Base-by-base conservation (phyloP, 306 rosid genomes). In the Phaseolus lunatus region DNA sequence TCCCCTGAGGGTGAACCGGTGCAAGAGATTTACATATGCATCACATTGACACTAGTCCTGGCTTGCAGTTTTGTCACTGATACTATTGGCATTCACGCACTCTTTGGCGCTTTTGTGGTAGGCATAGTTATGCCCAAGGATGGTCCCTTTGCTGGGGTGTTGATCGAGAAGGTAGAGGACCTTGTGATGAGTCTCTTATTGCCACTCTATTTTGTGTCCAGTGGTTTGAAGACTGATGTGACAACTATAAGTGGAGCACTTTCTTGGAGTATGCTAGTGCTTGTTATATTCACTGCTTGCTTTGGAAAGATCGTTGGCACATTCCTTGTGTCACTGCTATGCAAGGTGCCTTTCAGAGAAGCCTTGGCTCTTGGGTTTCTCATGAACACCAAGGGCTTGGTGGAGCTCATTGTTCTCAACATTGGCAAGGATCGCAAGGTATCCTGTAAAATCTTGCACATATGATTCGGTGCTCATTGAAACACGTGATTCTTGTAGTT, bases 361-460 rank as follows among this genome's bases (percentile, higher is more conserved):
- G 86, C 96, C 10, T 1, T 90, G 16, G 78, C 93, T 2, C 90
- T 90, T 49, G 96, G 91, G 50, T 87, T 90, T 29, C 91, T 90
- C 41, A 90, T 90, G 96, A 90, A 88, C 84, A 90, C 96, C 26
- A 90, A 90, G 67, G 96, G 96, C 6, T 71, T 90, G 80, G 96
- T 90, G 19, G 96, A 90, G 81, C 96, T 90, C 49, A 90, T 90
- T 54, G 96, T 90, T 77, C 96, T 90, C 80, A 88, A 87, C 75
- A 90, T 90, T 47, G 96, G 96, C 81, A 90, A 87, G 80, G 96
- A 90, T 71, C 71, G 96, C 76, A 90, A 87, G 93, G 96, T 89
- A 76, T 82, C 23, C 72, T 45, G 3, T 2, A 13, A 74, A 43
- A 59, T 66, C 26, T 22, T 39, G 16, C 13, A 61, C 24, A 59